phyloP scores from a whole-genome alignment of 192 early-diverging fungal species.

The Spizellomyces sp. region DNA sequence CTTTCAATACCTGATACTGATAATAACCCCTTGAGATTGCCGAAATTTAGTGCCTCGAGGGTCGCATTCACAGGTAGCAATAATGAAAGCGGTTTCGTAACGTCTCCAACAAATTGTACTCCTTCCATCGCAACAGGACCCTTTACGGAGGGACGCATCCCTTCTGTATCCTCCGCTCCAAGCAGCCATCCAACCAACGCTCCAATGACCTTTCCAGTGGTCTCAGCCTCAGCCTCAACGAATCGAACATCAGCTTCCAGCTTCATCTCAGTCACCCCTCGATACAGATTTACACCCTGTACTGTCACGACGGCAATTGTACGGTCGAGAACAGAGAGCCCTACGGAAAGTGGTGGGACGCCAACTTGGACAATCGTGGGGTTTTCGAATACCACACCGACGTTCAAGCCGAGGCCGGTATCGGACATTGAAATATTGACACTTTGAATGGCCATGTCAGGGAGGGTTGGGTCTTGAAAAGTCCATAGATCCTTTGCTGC shows the following conservation, averaged over 20 bases:
- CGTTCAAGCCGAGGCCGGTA: constrained; percentile 23
- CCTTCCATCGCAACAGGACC: constrained; percentile 33
- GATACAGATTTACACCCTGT: constrained; percentile 25
- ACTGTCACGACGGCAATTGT: constrained; percentile 26
- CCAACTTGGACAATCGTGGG: constrained; percentile 32
- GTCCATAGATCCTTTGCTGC: constrained; percentile 18
- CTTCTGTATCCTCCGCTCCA: constrained; percentile 8
- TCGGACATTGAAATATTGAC: constrained; percentile 34
- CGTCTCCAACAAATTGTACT: constrained; percentile 24
- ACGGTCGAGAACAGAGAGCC: constrained; percentile 30
- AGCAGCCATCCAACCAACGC: constrained; percentile 28
- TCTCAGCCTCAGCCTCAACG: constrained; percentile 21
- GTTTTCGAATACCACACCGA: constrained; percentile 38
- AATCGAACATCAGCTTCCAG: constrained; percentile 36
- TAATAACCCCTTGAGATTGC: constrained; percentile 6
- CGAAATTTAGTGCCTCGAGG: constrained; percentile 6
- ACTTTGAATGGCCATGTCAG: constrained; percentile 23
- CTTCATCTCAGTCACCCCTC: constrained; percentile 29
- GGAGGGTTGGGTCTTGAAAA: constrained; percentile 14
- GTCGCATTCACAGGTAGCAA: constrained; percentile 27
- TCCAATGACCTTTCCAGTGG: constrained; percentile 18
- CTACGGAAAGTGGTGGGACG: constrained; percentile 27
- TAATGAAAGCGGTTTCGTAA: constrained; percentile 33
- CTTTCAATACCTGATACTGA: constrained; percentile 13
- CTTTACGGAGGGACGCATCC: constrained; percentile 24